A percentile compares a stretch with the other conserved stretches of the same genome.
Conservation (phyloP, 352 stramenopile genomes). For the Phytophthora fragariaefolia region DNA sequence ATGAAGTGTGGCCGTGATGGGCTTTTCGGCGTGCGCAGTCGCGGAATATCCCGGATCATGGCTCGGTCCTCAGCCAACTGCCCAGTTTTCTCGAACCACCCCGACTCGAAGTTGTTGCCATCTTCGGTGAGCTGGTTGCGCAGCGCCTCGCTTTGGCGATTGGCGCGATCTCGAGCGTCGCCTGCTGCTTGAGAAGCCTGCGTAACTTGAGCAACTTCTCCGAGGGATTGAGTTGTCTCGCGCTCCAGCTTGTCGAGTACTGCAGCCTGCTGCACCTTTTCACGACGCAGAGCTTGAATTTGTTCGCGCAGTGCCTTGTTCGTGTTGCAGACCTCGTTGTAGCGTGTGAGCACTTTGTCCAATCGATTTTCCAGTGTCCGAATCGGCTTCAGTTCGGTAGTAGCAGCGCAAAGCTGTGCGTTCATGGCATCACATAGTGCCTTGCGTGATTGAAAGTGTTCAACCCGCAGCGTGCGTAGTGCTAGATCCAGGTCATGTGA, state of each 20-base stretch:
- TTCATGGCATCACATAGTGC: conserved; percentile 58
- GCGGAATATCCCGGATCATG: conserved; percentile 80
- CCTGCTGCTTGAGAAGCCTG: conserved; percentile 82
- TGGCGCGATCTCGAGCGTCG: conserved; percentile 84
- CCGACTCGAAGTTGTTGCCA: conserved; percentile 81
- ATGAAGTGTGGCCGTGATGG: conserved; percentile 48
- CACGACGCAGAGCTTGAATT: conserved; percentile 78
- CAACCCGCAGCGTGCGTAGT: conserved; percentile 26
- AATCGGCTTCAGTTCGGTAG: conserved; percentile 65
- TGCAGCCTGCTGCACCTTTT: conserved; percentile 81
- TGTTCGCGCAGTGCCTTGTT: conserved; percentile 86
- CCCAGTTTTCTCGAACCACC: conserved; percentile 86
- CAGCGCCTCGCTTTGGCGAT: conserved; percentile 81
- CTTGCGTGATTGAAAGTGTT: conserved; percentile 65
- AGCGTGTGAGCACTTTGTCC: conserved; percentile 85
- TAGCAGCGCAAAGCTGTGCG: conserved; percentile 51
- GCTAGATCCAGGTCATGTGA: conserved; percentile 53
- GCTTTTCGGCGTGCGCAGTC: conserved; percentile 68
- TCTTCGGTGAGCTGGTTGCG: conserved; percentile 82
- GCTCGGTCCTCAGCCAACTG: conserved; percentile 86
- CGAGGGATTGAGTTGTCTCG: conserved; percentile 87
- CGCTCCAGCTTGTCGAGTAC: conserved; percentile 83
- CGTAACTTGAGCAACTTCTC: conserved; percentile 80
- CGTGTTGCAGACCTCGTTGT: conserved; percentile 84
- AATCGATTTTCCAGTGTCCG: conserved; percentile 83